phyloP scores from a whole-genome alignment of 352 stramenopile species.

The Globisporangium paroecandrum region DNA sequence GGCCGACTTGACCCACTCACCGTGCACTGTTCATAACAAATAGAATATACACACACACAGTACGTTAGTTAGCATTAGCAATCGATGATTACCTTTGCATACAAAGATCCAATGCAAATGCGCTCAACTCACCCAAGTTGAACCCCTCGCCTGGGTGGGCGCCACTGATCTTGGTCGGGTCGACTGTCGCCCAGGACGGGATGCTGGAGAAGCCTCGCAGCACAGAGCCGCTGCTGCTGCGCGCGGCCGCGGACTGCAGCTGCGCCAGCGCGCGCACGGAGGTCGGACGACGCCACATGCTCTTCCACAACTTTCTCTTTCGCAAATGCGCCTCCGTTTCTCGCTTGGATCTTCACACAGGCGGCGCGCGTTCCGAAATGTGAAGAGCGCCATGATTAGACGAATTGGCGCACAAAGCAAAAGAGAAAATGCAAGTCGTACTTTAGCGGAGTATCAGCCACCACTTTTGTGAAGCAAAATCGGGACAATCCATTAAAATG shows the following conservation, averaged over 20 bases:
- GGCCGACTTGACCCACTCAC: constrained; percentile 79
- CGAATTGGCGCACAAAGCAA: not conserved
- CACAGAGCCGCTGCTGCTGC: constrained; percentile 21
- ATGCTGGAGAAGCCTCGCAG: constrained; percentile 55
- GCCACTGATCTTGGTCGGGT: constrained; percentile 81
- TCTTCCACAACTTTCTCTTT: not conserved
- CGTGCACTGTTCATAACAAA: constrained; percentile 58
- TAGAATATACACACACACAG: not conserved
- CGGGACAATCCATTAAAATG: not conserved
- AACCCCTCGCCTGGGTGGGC: constrained; percentile 74
- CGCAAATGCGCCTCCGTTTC: not conserved
- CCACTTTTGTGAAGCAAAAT: no score
- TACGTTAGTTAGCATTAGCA: not conserved
- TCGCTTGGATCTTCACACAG: not conserved
- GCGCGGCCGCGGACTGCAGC: constrained; percentile 14
- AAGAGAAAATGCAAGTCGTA: not conserved
- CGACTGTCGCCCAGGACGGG: constrained; percentile 91
- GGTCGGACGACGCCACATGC: constrained; percentile 31
- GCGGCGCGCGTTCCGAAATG: not conserved
- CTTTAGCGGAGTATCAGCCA: constrained; percentile 8
- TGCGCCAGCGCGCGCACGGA: constrained; percentile 24
- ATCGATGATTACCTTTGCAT: not conserved
- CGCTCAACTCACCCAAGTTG: constrained; percentile 73
- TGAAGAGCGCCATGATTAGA: constrained; percentile 5
- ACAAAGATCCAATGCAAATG: not conserved